Evolutionary conservation across 225 moss, liverwort and hornwort genomes (phyloP).

Genomic region (Bryum argenteum): DNA sequence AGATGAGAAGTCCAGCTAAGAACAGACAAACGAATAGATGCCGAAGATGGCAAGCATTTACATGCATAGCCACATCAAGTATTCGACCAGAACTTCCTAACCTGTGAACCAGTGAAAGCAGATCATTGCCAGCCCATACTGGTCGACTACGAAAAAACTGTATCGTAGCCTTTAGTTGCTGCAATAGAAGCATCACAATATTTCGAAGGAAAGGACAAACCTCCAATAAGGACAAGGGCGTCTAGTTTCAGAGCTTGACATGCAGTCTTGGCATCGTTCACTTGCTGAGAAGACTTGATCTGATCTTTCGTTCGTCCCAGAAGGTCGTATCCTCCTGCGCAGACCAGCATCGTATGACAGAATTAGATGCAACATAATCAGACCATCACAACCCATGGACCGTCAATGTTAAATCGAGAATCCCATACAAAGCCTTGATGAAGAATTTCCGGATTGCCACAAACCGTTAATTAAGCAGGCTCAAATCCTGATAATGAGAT

Average conservation of each 20-base stretch:
- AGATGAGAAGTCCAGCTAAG: background rate
- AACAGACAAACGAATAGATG: conserved; percentile 10
- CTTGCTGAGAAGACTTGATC: conserved; percentile 92
- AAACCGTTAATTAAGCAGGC: background rate
- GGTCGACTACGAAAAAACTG: conserved; percentile 9
- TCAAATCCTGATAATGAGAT: background rate
- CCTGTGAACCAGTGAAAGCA: conserved; percentile 15
- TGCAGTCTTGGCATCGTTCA: conserved; percentile 77
- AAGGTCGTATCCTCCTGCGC: conserved; percentile 88
- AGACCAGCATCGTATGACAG: conserved; percentile 26
- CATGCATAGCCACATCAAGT: conserved; percentile 15
- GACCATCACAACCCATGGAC: conserved; percentile 10
- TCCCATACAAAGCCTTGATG: no score
- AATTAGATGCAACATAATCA: conserved; percentile 4
- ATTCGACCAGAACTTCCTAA: background rate
- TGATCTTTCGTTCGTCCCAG: conserved; percentile 97
- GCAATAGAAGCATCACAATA: conserved; percentile 7
- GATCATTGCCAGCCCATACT: conserved; percentile 10
- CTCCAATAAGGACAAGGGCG: conserved; percentile 92
- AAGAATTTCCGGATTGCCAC: background rate
- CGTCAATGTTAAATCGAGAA: background rate
- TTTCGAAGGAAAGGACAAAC: conserved; percentile 36
- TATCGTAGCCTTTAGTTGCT: background rate
- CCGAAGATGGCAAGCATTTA: background rate
- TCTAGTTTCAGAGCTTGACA: conserved; percentile 93